These are phyloP conservation scores for Babesia bigemina DNA, from an alignment of 169 alveolate species.

Conservation along the genomic window DNA sequence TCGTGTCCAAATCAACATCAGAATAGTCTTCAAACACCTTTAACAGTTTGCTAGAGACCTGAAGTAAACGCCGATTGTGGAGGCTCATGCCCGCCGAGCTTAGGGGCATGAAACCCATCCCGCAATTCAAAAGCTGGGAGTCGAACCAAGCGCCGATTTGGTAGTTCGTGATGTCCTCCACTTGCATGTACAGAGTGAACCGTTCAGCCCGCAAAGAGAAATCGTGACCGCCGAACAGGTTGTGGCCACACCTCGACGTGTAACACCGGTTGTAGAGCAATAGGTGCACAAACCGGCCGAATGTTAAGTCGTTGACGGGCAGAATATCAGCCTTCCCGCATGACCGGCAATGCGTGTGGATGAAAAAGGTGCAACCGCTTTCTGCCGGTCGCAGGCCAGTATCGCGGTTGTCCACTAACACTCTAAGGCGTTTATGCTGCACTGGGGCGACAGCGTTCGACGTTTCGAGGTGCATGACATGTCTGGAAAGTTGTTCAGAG, in stretches of 20 bases:
- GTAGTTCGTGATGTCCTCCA: conserved; percentile 24
- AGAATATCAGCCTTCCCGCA: conserved; percentile 16
- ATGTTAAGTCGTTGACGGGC: conserved; percentile 34
- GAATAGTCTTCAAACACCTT: background rate
- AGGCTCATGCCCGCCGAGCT: conserved; percentile 3
- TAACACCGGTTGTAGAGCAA: conserved; percentile 40
- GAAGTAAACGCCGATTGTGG: background rate
- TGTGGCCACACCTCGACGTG: conserved; percentile 44
- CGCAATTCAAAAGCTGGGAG: conserved; percentile 4
- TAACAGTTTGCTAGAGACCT: background rate
- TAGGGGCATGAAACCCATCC: conserved; percentile 3
- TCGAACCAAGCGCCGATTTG: conserved; percentile 43
- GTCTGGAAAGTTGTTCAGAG: conserved; percentile 33
- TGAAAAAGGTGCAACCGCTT: background rate
- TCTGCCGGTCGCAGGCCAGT: background rate
- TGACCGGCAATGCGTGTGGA: conserved; percentile 23
- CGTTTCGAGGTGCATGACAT: conserved; percentile 59
- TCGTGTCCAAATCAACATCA: background rate
- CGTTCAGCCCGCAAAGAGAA: conserved; percentile 18
- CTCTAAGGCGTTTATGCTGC: conserved; percentile 23
- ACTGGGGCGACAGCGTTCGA: background rate
- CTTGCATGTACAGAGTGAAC: conserved; percentile 20
- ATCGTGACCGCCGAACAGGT: conserved; percentile 25
- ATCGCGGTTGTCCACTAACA: conserved; percentile 3
- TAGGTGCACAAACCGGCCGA: conserved; percentile 57